Base-by-base conservation (phyloP, 208 protist species). In the Acanthamoeba triangularis region DNA sequence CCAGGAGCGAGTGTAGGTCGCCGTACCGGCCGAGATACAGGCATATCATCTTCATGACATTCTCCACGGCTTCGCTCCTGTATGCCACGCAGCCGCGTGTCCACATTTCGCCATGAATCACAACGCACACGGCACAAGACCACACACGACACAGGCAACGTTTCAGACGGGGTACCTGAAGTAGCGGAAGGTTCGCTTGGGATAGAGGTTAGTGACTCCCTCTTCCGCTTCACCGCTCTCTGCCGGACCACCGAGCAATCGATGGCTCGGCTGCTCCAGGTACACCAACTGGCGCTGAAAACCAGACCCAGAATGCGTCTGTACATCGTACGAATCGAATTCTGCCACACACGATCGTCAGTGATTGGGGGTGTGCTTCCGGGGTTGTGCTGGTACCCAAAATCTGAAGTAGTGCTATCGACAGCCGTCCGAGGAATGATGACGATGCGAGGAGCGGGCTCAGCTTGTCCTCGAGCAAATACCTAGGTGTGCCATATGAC, bases 381-480 rank as follows among this genome's bases (percentile, higher is more conserved):
- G 49, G 49, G 59, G 14, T 25, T 30, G 61, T 23, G 61, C 1
- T n/a, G 61, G 63, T 76, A 92, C 85, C 85, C 7, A 92, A 54
- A 92, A 92, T 92, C 37, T 92, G 85, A 18, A 92, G 59, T 11
- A 92, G 85, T 20, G 85, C 63, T 18, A 92, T 72, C 20, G 85
- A 92, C 16, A 92, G 59, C 20, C 85, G 47, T 8, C 25, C 63
- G 10, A 92, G 59, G 44, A 63, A 92, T 7, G 85, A 74, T 14
- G 63, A 44, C 3, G 85, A 92, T 0, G 59, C 33, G 25, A 92
- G 63, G 8, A 92, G 35, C 23, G 54, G 33, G 20, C 23, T 14
- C 1, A 92, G 85, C 54, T 41, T 37, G 3, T 92, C 85, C 37
- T 74, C 25, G 20, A 92, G 63, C 33, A 92, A 30, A 44, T 54